These are phyloP conservation scores for Galeopsis tetrahit DNA, from an alignment of 257 asterid genomes.

Conservation along the genomic window DNA sequence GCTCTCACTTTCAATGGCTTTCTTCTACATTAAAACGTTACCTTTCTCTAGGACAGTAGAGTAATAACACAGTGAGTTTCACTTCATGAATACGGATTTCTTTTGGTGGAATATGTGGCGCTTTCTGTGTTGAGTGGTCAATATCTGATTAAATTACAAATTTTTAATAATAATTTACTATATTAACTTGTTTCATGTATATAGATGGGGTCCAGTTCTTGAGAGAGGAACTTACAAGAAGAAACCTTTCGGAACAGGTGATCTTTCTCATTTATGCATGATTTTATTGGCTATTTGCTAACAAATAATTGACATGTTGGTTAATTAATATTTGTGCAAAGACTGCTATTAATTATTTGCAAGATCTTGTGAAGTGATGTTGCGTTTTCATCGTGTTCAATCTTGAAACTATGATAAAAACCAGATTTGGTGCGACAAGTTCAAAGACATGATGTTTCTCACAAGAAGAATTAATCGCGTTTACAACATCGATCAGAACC, in stretches of 20 bases:
- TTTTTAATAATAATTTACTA: neutral
- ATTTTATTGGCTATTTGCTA: constrained; percentile 9
- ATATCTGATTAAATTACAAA: constrained; percentile 17
- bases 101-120: neutral
- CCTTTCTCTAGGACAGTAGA: constrained; percentile 1
- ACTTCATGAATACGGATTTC: neutral
- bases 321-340: too few species aligned
- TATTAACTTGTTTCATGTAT: constrained; percentile 28
- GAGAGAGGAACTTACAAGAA: constrained; percentile 64
- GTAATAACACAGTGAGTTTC: neutral
- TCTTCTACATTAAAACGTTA: neutral
- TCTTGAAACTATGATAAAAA: neutral
- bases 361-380: too few species aligned
- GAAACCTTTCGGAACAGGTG: constrained; percentile 94
- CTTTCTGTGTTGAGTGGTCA: constrained; percentile 1
- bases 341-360: too few species aligned
- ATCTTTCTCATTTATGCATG: constrained; percentile 16
- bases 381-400: neutral
- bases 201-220: constrained; percentile 92
- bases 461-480: constrained; percentile 26
- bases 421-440: neutral
- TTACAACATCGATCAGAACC: constrained; percentile 34
- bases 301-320: neutral
- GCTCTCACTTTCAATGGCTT: neutral
- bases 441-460: constrained; percentile 40